Evolutionary conservation across 1,139 yeast genomes (phyloP), one percentile per base, ranked within the genome.

Genomic region (Sugiyamaella sp.): DNA sequence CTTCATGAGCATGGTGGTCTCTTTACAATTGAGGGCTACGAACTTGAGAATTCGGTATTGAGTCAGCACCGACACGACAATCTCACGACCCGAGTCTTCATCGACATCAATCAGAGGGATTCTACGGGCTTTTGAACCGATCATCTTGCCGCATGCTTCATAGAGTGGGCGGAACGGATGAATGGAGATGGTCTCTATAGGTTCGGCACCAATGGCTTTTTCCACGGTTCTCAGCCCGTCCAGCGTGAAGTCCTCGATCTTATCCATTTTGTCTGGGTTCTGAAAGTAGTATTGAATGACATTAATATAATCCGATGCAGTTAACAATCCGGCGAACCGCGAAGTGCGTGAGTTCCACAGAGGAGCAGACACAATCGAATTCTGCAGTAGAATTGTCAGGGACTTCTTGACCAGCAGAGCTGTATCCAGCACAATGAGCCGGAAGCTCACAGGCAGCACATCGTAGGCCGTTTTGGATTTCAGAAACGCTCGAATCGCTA

Each of bases 41-140:
- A 95, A 95, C 71, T 95, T 93, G 65, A 95, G 79, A 55, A 95
- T 93, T 69, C 99, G 84, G 73, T 95, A 95, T 73, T 95, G 99
- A 0, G 99, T 95, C 65, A 95, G 79, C 49, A 95, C 99, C 54
- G 93, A 84, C 5, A 91, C 97, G 24, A 95, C 97, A 63, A 93
- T 90, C 69, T 93, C 98, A 65, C 97, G 79, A 64, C 88, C 89
- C 0, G 96, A 89, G 64, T 86, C 90, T 66, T 90, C 96, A 70
- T 95, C 98, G 66, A 86, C 86, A 68, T 95, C 99, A 63, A 95
- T 89, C 60, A 95, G 76, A 1, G 99, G 98, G 58, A 95, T 89
- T 72, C 99, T 82, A 69, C 98, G 80, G 2, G 98, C 96, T 63
- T 88, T 86, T 43, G 95, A 83, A 61, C 85, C 86, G 60, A 89